Evolutionary conservation across 2,329 filamentous ascomycete genomes (phyloP), one percentile per base, ranked within the genome.

Genomic region (Colletotrichum cuscutae): DNA sequence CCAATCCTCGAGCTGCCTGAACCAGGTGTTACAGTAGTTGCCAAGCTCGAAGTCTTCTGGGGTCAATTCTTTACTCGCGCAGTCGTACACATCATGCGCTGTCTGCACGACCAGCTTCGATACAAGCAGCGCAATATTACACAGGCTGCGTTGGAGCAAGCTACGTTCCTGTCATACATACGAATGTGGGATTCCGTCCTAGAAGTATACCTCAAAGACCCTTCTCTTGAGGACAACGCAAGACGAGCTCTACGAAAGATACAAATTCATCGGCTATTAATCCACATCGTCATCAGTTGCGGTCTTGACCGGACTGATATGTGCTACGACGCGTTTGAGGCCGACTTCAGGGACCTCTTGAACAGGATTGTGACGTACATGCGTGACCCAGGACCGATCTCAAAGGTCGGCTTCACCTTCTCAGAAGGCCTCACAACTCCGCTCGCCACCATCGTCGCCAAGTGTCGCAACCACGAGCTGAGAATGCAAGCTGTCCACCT

Each of bases 391-490:
- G 68, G 61, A 11, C 62, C 32, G 26, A 46, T 67, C 4, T 28
- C 64, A 7, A 52, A 26, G 12, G 66, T 71, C 22, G 53, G 56
- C 7, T 71, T 71, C 19, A 67, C 66, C 5, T 70, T 74, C 37
- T 57, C 65, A 13, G 73, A 75, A 70, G 75, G 75, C n/a, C 37
- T 75, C 30, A 69, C 64, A 4, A 65, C 63, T 1, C 72, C 75
- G 22, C 74, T 77, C 5, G 70, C 65, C 8, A 65, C 71, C 4
- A 68, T 69, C 54, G 65, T 77, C 13, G 60, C 56, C 37, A 76
- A 74, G 28, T 77, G 76, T 52, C 68, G 76, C 2, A 65, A 68
- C n/a, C 74, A 73, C n/a, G 73, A 71, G 4, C 4, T 75, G 5
- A 57, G 74, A 4, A 75, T 76, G 70, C 61, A 61, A 53, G 76